Evolutionary conservation across 2,329 filamentous ascomycete genomes (phyloP).

Genomic region (Pyrenophora seminiperda): DNA sequence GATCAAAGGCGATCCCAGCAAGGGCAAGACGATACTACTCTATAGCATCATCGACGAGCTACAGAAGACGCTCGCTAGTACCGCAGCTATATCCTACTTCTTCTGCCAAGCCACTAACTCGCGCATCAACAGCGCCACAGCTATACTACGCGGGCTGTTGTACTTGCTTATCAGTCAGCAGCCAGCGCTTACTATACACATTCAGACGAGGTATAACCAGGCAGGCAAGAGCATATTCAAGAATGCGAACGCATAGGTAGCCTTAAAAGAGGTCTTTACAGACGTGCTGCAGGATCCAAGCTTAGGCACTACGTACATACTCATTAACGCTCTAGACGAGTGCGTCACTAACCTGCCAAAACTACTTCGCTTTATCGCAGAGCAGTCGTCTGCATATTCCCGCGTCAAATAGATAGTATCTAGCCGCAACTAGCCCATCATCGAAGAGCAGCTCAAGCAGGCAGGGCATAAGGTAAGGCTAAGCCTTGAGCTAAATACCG

Average conservation of each 20-base stretch:
- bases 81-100: constrained; percentile 15
- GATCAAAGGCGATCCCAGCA: not conserved
- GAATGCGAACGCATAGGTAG: constrained; percentile 17
- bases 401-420: constrained; percentile 24
- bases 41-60: constrained; percentile 1
- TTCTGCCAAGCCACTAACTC: constrained; percentile 51
- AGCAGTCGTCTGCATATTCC: constrained; percentile 8
- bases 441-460: constrained; percentile 43
- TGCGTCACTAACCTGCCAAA: constrained; percentile 6
- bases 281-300: constrained; percentile 48
- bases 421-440: constrained; percentile 27
- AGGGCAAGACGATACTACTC: constrained; percentile 1
- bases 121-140: constrained; percentile 44
- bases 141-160: constrained; percentile 53
- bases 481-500: constrained; percentile 44
- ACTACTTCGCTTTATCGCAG: constrained; percentile 1
- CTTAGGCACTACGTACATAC: constrained; percentile 6
- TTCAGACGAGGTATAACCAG: constrained; percentile 10
- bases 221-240: constrained; percentile 9
- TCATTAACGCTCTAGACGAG: constrained; percentile 26
- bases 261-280: constrained; percentile 42
- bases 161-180: constrained; percentile 46
- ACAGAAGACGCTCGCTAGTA: constrained; percentile 17
- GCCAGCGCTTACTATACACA: constrained; percentile 7
- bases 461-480: constrained; percentile 32